Base-by-base conservation (phyloP, 495 filamentous ascomycete species). In the Astrothelium subdiscretum region DNA sequence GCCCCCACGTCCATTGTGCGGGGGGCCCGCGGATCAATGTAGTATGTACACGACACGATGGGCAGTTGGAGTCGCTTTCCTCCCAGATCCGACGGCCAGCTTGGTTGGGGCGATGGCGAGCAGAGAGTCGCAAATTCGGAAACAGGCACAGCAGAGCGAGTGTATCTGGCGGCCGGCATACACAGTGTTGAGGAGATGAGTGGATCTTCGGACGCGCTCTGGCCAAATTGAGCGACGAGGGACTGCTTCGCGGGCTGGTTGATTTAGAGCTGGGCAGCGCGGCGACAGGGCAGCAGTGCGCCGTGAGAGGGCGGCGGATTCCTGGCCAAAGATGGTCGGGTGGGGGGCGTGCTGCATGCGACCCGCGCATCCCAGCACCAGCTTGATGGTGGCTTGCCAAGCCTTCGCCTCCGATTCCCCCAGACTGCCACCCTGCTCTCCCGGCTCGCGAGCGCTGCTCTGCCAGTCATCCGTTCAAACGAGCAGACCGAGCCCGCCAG, bases 1-100 rank as follows among this genome's bases (percentile, higher is more conserved):
- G 48, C 48, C 48, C 48, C 48, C 48, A 54, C 48, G 48, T 54
- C 48, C 48, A 54, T 54, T 26, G 48, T 54, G 48, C 48, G 48
- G 48, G 48, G 35, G 48, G 48, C 48, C 48, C 48, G 48, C 48
- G 48, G 22, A 8, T 26, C 48, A 54, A 24, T n/a, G 22, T 54
- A 24, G 48, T 8, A 5, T 18, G n/a, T 12, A 22, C 13, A 22
- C 43, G n/a, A 48, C 5, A n/a, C n/a, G n/a, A n/a, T n/a, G n/a
- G 43, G 43, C 43, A 5, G n/a, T 22, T 15, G 20, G 10, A 12
- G n/a, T 15, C n/a, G n/a, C n/a, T 38, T 38, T 15, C 35, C 15
- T 38, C 35, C 35, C 35, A 38, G 35, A 38, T 38, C 15, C 35
- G 35, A 38, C 15, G 35, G 8, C 35, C 35, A 15, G 35, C 35